Base-by-base conservation (phyloP, 129 eudicot genomes). In the Flaveria linearis region DNA sequence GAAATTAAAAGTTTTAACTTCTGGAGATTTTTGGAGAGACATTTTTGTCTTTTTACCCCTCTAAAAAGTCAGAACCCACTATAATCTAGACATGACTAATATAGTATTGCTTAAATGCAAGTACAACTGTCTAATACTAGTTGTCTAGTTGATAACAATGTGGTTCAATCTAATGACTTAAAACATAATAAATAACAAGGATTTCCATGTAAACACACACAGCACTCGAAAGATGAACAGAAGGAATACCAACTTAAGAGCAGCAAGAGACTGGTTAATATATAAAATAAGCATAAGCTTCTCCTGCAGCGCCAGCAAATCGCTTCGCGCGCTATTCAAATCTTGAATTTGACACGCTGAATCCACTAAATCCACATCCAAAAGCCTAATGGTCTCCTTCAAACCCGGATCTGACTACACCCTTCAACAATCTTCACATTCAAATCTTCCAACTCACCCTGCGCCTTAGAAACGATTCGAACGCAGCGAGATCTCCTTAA, bases 231-330 rank as follows among this genome's bases (percentile, higher is more conserved):
- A 68, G 58, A 41, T 6, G 61, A 69, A 78, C 75, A 73, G 51
- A 76, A 60, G 47, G 58, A 76, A 74, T 77, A 94, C 98, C 91
- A 95, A 80, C 76, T 89, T 87, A 69, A 95, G 96, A 67, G 99
- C 91, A 42, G 96, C 87, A 33, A 91, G 76, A 75, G 99, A 96
- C 62, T 95, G 97, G 67, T 89, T 87, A 50, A 95, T 94, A 57
- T 88, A 89, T 23, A 89, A 78, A 36, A 94, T 86, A 76, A 94
- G 90, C 85, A 90, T 80, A 77, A 94, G 77, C 79, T 91, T 94
- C 69, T 89, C 87, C 71, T 89, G 96, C 74, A 91, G 42, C 4
- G 76, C 83, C 80, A 94, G 28, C 88, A 91, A 74, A 87, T 87
- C 77, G 6, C 77, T 78, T 67, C 97, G 64, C 3, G 75, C 83